Evolutionary conservation across 371 early-diverging fungal species (phyloP).

Genomic region (Haplosporangium sp.): DNA sequence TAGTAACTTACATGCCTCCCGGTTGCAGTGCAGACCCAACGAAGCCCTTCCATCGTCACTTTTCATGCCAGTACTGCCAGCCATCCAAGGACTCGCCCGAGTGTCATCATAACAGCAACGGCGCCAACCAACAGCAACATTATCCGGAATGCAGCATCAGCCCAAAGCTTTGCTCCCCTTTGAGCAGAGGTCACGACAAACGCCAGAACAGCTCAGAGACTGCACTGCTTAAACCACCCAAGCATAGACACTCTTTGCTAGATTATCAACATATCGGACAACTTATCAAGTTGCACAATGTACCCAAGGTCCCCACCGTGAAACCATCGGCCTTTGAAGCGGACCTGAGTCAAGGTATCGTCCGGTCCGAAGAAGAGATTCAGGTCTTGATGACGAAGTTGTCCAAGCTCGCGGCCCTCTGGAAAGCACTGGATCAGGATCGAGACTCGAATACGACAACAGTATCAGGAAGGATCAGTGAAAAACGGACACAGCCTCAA

Average conservation of each 20-base stretch:
- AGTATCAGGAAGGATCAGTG: too few relatives aligned
- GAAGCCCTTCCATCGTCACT: background rate
- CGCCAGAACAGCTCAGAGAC: background rate
- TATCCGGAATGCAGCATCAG: background rate
- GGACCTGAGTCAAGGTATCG: slow-evolving; percentile 16
- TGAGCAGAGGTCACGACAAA: background rate
- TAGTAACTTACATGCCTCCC: background rate
- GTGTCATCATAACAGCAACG: too few relatives aligned
- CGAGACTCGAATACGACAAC: background rate
- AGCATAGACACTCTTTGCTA: slow-evolving; percentile 28
- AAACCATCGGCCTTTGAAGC: slow-evolving; percentile 27
- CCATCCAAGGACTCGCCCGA: background rate
- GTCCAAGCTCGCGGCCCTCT: background rate
- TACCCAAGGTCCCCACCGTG: slow-evolving; percentile 3
- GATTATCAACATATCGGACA: slow-evolving; percentile 44
- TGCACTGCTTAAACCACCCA: slow-evolving; percentile 1
- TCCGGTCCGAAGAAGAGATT: slow-evolving; percentile 8
- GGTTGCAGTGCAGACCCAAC: slow-evolving; percentile 10
- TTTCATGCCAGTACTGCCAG: background rate
- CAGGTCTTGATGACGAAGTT: slow-evolving; percentile 1
- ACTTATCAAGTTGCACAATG: slow-evolving; percentile 12
- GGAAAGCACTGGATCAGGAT: slow-evolving; percentile 4
- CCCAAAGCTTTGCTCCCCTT: too few relatives aligned
- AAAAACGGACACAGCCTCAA: background rate
- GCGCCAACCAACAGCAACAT: background rate